Evolutionary conservation across 192 early-diverging fungal genomes (phyloP).

Genomic region (Ramicandelaber brevisporus): DNA sequence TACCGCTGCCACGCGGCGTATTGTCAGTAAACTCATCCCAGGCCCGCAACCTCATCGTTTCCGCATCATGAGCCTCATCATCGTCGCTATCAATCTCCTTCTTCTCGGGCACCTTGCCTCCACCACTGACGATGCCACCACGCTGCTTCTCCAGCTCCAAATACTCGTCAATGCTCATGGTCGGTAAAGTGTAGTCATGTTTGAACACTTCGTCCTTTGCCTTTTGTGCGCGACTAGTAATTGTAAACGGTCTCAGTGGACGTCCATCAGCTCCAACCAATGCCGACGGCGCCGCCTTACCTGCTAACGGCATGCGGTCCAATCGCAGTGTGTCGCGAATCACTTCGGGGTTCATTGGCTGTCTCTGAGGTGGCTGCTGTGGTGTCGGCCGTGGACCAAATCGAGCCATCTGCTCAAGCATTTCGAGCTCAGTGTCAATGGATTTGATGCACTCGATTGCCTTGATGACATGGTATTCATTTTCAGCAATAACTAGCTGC

Average conservation of each 20-base stretch:
- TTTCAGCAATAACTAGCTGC: constrained; percentile 41
- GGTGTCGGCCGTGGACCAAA: constrained; percentile 3
- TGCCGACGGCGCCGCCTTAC: constrained; percentile 3
- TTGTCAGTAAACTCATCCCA: constrained; percentile 82
- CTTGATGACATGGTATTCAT: constrained; percentile 41
- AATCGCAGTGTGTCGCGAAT: constrained; percentile 22
- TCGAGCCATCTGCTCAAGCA: constrained; percentile 43
- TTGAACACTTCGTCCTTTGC: constrained; percentile 61
- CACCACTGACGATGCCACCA: constrained; percentile 72
- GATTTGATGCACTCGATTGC: constrained; percentile 39
- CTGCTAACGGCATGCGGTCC: constrained; percentile 6
- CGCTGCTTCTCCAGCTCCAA: constrained; percentile 58
- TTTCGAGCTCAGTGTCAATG: constrained; percentile 50
- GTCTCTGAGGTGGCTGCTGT: constrained; percentile 1
- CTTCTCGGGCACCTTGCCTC: constrained; percentile 55
- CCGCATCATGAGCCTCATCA: constrained; percentile 55
- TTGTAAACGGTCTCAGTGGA: constrained; percentile 66
- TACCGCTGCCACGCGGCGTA: constrained; percentile 48
- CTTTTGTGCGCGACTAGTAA: constrained; percentile 46
- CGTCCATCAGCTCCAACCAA: constrained; percentile 10
- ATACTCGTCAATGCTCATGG: constrained; percentile 93
- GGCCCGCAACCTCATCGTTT: constrained; percentile 54
- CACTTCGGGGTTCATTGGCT: constrained; percentile 1
- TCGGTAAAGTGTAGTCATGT: constrained; percentile 67
- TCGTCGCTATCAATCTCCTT: constrained; percentile 43